These are phyloP conservation scores for Glomus cerebriforme DNA, from an alignment of 192 early-diverging fungal genomes.

Conservation along the genomic window DNA sequence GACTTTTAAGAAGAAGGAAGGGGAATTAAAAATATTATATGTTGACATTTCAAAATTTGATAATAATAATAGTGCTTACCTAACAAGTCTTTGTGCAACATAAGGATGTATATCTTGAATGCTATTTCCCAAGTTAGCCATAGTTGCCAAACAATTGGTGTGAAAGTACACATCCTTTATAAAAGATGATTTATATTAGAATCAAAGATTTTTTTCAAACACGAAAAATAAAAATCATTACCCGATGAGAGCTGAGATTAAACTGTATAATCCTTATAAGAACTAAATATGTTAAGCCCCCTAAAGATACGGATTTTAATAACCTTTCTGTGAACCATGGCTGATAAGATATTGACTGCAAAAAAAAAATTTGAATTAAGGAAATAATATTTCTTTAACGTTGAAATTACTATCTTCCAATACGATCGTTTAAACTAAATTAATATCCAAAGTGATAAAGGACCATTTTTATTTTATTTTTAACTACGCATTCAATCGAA, in stretches of 20 bases:
- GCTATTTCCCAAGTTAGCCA: slow-evolving; percentile 65
- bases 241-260: slow-evolving; percentile 70
- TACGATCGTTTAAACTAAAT: not conserved
- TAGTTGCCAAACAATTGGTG: slow-evolving; percentile 61
- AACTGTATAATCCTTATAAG: slow-evolving; percentile 66
- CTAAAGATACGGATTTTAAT: slow-evolving; percentile 64
- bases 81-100: slow-evolving; percentile 70
- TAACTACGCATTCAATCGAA: too few relatives aligned
- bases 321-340: slow-evolving; percentile 75
- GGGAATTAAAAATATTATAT: not conserved
- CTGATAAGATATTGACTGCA: slow-evolving; percentile 58
- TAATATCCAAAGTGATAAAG: too few relatives aligned
- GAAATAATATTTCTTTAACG: slow-evolving; percentile 1
- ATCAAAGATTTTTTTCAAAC: not conserved
- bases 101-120: slow-evolving; percentile 64
- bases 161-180: slow-evolving; percentile 70
- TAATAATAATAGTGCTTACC: slow-evolving; percentile 40
- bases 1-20: slow-evolving; percentile 35
- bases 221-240: slow-evolving; percentile 30
- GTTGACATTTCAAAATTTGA: not conserved
- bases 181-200: not conserved
- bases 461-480: too few relatives aligned
- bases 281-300: slow-evolving; percentile 66
- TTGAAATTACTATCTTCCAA: not conserved
- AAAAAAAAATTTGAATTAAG: not conserved